Evolutionary conservation across 805 yeast species (phyloP), one percentile per base, ranked within the genome.

Genomic region (Wickerhamiella kurtzmanii): DNA sequence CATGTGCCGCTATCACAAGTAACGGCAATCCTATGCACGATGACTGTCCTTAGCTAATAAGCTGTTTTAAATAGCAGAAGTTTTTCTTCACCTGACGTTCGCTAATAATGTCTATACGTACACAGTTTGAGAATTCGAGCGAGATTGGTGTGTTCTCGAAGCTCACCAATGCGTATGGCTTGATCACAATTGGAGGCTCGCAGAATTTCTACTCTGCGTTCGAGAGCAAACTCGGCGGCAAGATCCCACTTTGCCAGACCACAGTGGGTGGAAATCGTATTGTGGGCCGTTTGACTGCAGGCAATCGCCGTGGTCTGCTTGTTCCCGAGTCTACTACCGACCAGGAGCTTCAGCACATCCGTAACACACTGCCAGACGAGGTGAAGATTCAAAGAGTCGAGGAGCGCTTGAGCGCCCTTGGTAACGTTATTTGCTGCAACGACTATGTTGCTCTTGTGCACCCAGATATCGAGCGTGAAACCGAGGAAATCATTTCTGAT

Each of bases 391-490:
- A 92, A 70, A 79, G 99, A 66, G 95, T 94, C 37, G 99, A 92
- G 69, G 99, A 92, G 71, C 79, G 98, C 64, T 72, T 92, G 53
- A 83, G 95, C 45, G 98, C 99, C 13, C 71, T 92, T 55, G 99
- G 99, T 59, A 92, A 92, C 59, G 98, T 92, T 53, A 87, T 92
- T 61, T 89, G 97, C 69, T 89, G 97, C 70, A 92, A 92, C 67
- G 99, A 92, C 67, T 92, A 92, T 64, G 99, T 94, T 58, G 99
- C 99, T 2, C 75, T 92, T 55, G 98, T 92, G 46, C 99, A 92
- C 67, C 99, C 99, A 44, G 99, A 92, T 70, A 86, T 92, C 55
- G 99, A 92, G 72, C 81, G 98, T 64, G 99, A 92, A 69, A 92
- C 98, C 45, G 99, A 92, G 70, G 99, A 92, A 71, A 72, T 92